Evolutionary conservation across 2,329 filamentous ascomycete species (phyloP).

Genomic region (Pyrenochaeta sp.): DNA sequence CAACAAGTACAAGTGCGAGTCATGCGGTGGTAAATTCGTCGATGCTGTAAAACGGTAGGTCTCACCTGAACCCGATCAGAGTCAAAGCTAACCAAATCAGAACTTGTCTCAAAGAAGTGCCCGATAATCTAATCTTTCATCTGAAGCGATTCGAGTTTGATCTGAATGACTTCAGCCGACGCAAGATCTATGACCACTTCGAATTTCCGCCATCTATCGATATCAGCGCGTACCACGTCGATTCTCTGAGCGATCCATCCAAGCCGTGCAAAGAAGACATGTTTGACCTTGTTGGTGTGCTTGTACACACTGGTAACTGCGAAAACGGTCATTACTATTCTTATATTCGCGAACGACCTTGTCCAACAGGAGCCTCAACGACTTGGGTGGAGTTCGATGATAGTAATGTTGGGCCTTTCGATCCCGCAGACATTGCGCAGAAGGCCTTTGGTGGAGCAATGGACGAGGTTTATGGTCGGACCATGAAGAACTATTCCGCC

Average conservation of each 20-base stretch:
- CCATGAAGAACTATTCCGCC: slow-evolving; percentile 67
- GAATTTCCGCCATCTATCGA: slow-evolving; percentile 85
- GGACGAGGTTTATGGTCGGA: slow-evolving; percentile 40
- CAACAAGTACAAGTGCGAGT: slow-evolving; percentile 97
- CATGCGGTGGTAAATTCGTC: slow-evolving; percentile 81
- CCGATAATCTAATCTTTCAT: slow-evolving; percentile 94
- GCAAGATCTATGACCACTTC: slow-evolving; percentile 96
- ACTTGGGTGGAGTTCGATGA: slow-evolving; percentile 96
- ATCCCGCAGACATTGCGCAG: slow-evolving; percentile 74
- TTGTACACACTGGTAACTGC: slow-evolving; percentile 91
- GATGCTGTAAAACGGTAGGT: slow-evolving; percentile 85
- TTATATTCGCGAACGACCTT: slow-evolving; percentile 83
- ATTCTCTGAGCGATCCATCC: slow-evolving; percentile 74
- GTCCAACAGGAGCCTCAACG: slow-evolving; percentile 54
- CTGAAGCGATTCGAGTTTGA: slow-evolving; percentile 90
- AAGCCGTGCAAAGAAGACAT: slow-evolving; percentile 70
- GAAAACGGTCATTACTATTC: slow-evolving; percentile 98
- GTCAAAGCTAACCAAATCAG: slow-evolving; percentile 53
- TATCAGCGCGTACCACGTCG: slow-evolving; percentile 89
- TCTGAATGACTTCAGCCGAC: slow-evolving; percentile 76
- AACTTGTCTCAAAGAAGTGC: slow-evolving; percentile 89
- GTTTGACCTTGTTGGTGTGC: slow-evolving; percentile 93
- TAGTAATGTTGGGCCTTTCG: slow-evolving; percentile 78
- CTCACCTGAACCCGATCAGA: not conserved
- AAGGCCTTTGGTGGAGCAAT: slow-evolving; percentile 70